A percentile compares a stretch with the other conserved stretches of the same genome.
phyloP scores from a whole-genome alignment of 345 rosid species.

The Clarkia xantiana region DNA sequence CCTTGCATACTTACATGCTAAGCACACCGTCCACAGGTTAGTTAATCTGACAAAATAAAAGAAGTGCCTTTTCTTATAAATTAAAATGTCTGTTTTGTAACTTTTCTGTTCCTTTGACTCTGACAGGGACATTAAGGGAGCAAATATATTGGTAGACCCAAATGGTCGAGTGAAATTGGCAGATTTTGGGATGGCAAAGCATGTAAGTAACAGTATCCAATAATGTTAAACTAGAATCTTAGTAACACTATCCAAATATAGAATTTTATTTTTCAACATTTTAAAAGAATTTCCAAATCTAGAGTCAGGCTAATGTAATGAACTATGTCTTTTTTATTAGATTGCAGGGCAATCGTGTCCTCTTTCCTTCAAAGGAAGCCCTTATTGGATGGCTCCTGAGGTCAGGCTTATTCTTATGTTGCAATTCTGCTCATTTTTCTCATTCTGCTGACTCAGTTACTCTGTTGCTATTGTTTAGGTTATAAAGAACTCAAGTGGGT shows the following conservation, averaged over 20 bases:
- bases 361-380: slow-evolving; percentile 71
- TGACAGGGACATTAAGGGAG: slow-evolving; percentile 71
- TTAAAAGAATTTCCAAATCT: no score
- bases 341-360: slow-evolving; percentile 72
- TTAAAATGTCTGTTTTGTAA: neutral
- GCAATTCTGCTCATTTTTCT: slow-evolving; percentile 2
- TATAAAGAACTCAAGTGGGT: slow-evolving; percentile 43
- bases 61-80: neutral
- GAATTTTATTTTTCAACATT: neutral
- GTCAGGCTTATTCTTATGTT: slow-evolving; percentile 16
- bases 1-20: slow-evolving; percentile 55
- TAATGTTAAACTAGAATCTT: neutral
- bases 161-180: slow-evolving; percentile 66
- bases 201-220: slow-evolving; percentile 27
- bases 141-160: slow-evolving; percentile 67
- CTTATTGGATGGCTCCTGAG: slow-evolving; percentile 89
- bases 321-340: slow-evolving; percentile 21
- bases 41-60: neutral
- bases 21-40: slow-evolving; percentile 61
- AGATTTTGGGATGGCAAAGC: slow-evolving; percentile 87
- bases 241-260: neutral
- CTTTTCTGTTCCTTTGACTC: slow-evolving; percentile 3
- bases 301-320: neutral
- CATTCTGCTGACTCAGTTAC: slow-evolving; percentile 1
- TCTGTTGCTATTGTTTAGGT: slow-evolving; percentile 26